Conservation (phyloP, 2,329 filamentous ascomycete species). For the Laburnicola sp. region DNA sequence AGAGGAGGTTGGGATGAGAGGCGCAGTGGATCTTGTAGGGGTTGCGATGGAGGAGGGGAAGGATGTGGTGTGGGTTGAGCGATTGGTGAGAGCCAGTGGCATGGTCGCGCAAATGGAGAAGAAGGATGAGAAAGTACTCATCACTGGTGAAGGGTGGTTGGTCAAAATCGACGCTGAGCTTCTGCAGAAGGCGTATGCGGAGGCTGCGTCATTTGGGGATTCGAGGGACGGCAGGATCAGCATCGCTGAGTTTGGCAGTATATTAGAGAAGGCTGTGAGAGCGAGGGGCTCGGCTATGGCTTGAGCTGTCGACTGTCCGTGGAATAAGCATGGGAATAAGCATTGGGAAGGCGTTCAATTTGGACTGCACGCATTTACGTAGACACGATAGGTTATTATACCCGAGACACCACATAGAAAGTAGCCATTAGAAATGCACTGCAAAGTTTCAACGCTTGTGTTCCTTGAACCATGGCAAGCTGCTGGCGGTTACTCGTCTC, state of each 20-base stretch:
- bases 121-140: slow-evolving; percentile 36
- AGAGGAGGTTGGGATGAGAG: slow-evolving; percentile 22
- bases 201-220: slow-evolving; percentile 34
- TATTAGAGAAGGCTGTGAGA: slow-evolving; percentile 43
- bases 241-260: slow-evolving; percentile 43
- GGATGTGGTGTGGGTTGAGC: slow-evolving; percentile 49
- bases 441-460: no score
- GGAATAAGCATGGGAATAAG: slow-evolving; percentile 4
- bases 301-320: not conserved
- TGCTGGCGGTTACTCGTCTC: no score
- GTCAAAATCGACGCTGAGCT: slow-evolving; percentile 45
- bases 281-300: slow-evolving; percentile 21
- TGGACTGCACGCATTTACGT: slow-evolving; percentile 2
- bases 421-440: no score
- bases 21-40: slow-evolving; percentile 43
- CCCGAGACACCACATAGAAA: not conserved
- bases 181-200: slow-evolving; percentile 47
- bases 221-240: slow-evolving; percentile 36
- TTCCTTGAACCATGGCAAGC: no score
- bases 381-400: slow-evolving; percentile 1
- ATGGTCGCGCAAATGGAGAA: slow-evolving; percentile 36
- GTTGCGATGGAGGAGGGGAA: slow-evolving; percentile 48
- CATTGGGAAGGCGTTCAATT: slow-evolving; percentile 2
- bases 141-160: slow-evolving; percentile 51
- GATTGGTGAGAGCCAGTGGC: slow-evolving; percentile 48